Conservation (phyloP, 208 protist species). For the Strigomonas culicis region DNA sequence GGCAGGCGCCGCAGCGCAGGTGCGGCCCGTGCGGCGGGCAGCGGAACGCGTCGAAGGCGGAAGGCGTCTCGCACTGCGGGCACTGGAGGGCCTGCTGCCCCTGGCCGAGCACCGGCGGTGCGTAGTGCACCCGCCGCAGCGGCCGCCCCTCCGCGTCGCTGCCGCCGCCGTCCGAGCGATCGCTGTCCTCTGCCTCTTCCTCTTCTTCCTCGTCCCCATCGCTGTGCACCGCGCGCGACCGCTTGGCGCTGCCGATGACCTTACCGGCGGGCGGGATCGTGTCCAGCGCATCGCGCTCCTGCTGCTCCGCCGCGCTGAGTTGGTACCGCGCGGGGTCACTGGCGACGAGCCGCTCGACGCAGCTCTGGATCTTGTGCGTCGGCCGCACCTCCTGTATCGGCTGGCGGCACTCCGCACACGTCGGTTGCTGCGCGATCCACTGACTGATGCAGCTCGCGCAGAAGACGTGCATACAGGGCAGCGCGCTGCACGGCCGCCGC, state of each 20-base stretch:
- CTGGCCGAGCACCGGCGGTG: not conserved
- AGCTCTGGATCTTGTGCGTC: slow-evolving; percentile 74
- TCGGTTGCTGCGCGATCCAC: slow-evolving; percentile 36
- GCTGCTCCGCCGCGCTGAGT: slow-evolving; percentile 39
- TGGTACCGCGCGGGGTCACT: slow-evolving; percentile 36
- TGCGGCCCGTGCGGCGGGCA: slow-evolving; percentile 53
- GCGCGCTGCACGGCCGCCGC: slow-evolving; percentile 62
- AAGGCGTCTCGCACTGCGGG: slow-evolving; percentile 45
- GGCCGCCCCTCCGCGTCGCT: not conserved
- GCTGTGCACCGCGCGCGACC: slow-evolving; percentile 17
- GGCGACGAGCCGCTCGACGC: slow-evolving; percentile 54
- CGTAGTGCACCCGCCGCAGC: not conserved
- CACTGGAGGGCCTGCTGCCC: slow-evolving; percentile 24
- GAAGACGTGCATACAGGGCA: slow-evolving; percentile 90
- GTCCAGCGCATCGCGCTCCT: slow-evolving; percentile 39
- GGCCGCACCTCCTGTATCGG: slow-evolving; percentile 57
- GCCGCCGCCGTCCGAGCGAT: not conserved
- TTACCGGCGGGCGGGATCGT: slow-evolving; percentile 49
- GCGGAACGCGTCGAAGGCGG: slow-evolving; percentile 56
- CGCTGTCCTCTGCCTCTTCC: slow-evolving; percentile 15
- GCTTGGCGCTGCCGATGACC: slow-evolving; percentile 30
- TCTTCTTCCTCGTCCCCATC: slow-evolving; percentile 13
- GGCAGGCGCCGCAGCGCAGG: slow-evolving; percentile 41
- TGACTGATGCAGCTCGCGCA: slow-evolving; percentile 79
- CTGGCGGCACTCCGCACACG: slow-evolving; percentile 70